Percentiles rank a stretch among this genome's conserved stretches.
These are phyloP conservation scores for Cystoderma amianthinum DNA, from an alignment of 768 basidiomycete species.

Conservation along the genomic window DNA sequence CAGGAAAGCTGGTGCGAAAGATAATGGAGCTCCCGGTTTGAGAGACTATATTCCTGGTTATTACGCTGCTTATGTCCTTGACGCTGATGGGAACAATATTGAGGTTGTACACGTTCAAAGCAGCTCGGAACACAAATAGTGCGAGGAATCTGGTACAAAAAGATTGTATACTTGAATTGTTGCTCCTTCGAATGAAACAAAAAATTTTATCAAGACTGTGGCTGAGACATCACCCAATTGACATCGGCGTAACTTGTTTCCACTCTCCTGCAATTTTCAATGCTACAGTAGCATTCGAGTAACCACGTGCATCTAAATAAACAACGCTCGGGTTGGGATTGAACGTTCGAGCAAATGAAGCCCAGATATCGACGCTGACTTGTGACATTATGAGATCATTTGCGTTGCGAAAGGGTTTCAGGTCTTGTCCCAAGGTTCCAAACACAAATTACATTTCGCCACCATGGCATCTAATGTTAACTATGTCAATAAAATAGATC, in stretches of 20 bases:
- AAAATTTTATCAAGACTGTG: too few species aligned
- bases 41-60: slow-evolving; percentile 5
- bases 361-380: slow-evolving; percentile 36
- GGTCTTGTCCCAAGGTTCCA: slow-evolving; percentile 28
- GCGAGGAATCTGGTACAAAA: too few species aligned
- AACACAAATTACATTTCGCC: slow-evolving; percentile 23
- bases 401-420: slow-evolving; percentile 35
- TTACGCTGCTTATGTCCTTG: slow-evolving; percentile 7
- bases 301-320: too few species aligned
- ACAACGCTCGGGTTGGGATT: too few species aligned
- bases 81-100: slow-evolving; percentile 7
- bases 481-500: background rate
- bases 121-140: too few species aligned
- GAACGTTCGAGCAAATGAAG: too few species aligned
- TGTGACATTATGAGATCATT: slow-evolving; percentile 39
- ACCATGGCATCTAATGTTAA: slow-evolving; percentile 17
- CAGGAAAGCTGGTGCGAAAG: slow-evolving; percentile 6
- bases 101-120: slow-evolving; percentile 5
- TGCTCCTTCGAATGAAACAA: too few species aligned
- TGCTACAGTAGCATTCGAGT: too few species aligned
- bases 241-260: too few species aligned
- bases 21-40: slow-evolving; percentile 8
- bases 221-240: too few species aligned
- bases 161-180: too few species aligned
- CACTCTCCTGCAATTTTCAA: too few species aligned